Evolutionary conservation across 305 asterid genomes (phyloP).

Genomic region (Plantago coronopus): DNA sequence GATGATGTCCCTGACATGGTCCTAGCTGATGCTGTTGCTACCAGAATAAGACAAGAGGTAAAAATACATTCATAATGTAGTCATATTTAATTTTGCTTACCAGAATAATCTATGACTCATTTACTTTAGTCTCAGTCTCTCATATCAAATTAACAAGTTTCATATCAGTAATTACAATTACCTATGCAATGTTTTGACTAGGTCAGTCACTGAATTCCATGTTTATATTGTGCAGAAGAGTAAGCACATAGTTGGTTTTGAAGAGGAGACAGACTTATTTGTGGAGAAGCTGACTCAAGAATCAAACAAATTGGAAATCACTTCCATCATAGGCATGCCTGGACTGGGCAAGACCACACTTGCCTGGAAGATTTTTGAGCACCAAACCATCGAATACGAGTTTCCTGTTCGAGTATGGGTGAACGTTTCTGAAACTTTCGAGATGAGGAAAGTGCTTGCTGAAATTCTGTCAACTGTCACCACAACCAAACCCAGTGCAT

Average conservation of each 20-base stretch:
- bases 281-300: conserved; percentile 18
- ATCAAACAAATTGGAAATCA: conserved; percentile 3
- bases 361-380: conserved; percentile 27
- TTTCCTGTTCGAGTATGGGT: conserved; percentile 29
- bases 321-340: conserved; percentile 30
- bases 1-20: no score
- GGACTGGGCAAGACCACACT: conserved; percentile 38
- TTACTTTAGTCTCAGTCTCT: no score
- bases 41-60: no score
- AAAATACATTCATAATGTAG: no score
- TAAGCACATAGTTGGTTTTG: conserved; percentile 31
- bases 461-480: not conserved
- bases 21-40: no score
- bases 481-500: not conserved
- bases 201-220: not conserved
- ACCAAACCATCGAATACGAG: conserved; percentile 23
- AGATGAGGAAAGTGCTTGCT: not conserved
- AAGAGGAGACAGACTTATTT: conserved; percentile 20
- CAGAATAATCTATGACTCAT: no score
- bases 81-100: no score
- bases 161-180: no score
- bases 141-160: no score
- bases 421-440: conserved; percentile 24
- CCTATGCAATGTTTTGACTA: no score
- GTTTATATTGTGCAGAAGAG: not conserved